Evolutionary conservation across 148 eudicot genomes (phyloP), one percentile per base, ranked within the genome.

Genomic region (Nepenthes mirabilis): DNA sequence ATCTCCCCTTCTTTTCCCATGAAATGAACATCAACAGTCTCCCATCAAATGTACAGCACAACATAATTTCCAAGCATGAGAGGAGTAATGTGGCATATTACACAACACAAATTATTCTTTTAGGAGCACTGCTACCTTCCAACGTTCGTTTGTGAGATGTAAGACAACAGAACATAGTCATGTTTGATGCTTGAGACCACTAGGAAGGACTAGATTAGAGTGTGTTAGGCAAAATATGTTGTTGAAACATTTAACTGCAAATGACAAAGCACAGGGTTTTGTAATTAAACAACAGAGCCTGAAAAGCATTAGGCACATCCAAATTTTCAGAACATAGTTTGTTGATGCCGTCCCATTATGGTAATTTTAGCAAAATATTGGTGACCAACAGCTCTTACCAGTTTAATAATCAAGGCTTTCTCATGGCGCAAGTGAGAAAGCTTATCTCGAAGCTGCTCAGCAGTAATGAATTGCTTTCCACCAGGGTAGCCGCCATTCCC

Each of bases 401-500:
- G 62, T 82, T 91, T 91, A 68, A 88, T 96, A 64, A 91, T 79
- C 70, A 91, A 79, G 40, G 95, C 91, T 64, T 85, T 91, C 77
- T 86, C 95, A 63, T 82, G 72, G 64, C 98, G 87, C 81, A 91
- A 77, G 80, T 91, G 96, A 53, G 91, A 86, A 36, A 91, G 75
- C 81, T 86, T 88, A 55, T 88, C 87, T 0, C 98, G 83, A 47
- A 91, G 83, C 74, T 88, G 85, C 71, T 91, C 98, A 9, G 98
- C 96, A 8, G 96, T 78, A 67, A 91, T 82, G 74, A 91, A 91
- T 61, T 88, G 96, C 67, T 88, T 88, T 35, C 96, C 98, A 61
- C 98, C 96, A 54, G 96, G 50, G 76, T 91, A 91, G 37, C 98
- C 98, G 65, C 98, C 98, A 80, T 91, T 78, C 14, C 98, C 98